A percentile compares a stretch with the other conserved stretches of the same genome.
Evolutionary conservation across 441 rosid genomes (phyloP).

Genomic region (Populus tomentosa): DNA sequence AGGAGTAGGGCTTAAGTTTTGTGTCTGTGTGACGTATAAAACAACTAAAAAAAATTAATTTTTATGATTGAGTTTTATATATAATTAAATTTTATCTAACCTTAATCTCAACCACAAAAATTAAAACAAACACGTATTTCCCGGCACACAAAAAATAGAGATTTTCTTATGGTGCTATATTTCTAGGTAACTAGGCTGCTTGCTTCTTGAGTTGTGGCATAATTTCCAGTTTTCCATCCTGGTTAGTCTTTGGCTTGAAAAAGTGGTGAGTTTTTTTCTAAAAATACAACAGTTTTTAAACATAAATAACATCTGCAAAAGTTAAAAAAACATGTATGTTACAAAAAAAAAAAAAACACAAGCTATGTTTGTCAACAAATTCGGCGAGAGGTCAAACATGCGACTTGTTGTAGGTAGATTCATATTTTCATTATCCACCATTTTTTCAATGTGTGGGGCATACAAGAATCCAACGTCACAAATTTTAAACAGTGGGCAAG

Average conservation of each 20-base stretch:
- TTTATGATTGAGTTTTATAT: too few species aligned
- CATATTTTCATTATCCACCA: background rate
- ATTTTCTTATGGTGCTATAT: background rate
- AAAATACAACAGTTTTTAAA: too few species aligned
- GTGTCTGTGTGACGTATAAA: too few species aligned
- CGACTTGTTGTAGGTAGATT: background rate
- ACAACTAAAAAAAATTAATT: too few species aligned
- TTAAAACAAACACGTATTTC: too few species aligned
- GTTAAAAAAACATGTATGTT: too few species aligned
- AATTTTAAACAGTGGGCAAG: background rate
- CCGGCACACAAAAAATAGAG: too few species aligned
- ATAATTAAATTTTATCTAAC: accelerated
- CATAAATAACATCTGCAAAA: too few species aligned
- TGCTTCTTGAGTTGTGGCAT: background rate
- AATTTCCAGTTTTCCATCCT: background rate
- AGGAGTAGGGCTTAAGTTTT: accelerated
- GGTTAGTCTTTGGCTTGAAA: too few species aligned
- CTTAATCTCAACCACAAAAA: too few species aligned
- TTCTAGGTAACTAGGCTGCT: background rate
- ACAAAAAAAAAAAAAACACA: too few species aligned
- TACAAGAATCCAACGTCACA: background rate
- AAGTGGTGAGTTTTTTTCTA: too few species aligned
- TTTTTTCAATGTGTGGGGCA: background rate
- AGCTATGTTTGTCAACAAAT: background rate
- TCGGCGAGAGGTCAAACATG: background rate